A percentile compares a stretch with the other conserved stretches of the same genome.
phyloP scores from a whole-genome alignment of 2,329 filamentous ascomycete genomes.

The Microsporum audouinii region DNA sequence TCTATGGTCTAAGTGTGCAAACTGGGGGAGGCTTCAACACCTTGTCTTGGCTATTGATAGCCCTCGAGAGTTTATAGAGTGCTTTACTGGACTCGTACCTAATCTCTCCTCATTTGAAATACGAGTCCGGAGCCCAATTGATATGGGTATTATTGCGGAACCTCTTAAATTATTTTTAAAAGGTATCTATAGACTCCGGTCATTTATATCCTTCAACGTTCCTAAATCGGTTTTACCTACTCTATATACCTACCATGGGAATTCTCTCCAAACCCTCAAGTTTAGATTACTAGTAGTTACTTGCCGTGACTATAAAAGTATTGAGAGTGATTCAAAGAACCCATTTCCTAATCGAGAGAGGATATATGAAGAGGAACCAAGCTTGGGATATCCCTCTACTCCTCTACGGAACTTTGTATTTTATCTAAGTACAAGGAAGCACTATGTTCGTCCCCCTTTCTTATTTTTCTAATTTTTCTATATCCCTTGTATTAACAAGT shows the following conservation, averaged over 20 bases:
- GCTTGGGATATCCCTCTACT: background rate
- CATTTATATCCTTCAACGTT: background rate
- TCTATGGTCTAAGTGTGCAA: conserved; percentile 1
- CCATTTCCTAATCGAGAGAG: background rate
- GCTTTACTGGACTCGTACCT: background rate
- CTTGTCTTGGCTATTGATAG: conserved; percentile 3
- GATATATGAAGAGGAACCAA: background rate
- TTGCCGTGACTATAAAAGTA: background rate
- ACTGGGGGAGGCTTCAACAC: background rate
- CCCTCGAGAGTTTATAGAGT: background rate
- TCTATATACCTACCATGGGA: background rate
- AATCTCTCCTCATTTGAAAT: conserved; percentile 5
- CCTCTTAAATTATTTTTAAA: background rate
- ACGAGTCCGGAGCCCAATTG: background rate
- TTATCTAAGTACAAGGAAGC: background rate
- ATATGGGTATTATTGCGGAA: background rate
- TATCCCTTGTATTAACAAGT: background rate
- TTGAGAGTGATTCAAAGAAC: background rate
- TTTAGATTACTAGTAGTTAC: conserved; percentile 2
- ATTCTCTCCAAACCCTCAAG: background rate
- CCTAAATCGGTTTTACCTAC: conserved; percentile 3
- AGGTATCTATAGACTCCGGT: background rate
- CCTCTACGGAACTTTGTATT: background rate
- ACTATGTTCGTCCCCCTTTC: background rate
- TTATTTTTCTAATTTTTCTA: background rate